phyloP scores from a whole-genome alignment of 176 grass and related monocot species.

The Poa pratensis region DNA sequence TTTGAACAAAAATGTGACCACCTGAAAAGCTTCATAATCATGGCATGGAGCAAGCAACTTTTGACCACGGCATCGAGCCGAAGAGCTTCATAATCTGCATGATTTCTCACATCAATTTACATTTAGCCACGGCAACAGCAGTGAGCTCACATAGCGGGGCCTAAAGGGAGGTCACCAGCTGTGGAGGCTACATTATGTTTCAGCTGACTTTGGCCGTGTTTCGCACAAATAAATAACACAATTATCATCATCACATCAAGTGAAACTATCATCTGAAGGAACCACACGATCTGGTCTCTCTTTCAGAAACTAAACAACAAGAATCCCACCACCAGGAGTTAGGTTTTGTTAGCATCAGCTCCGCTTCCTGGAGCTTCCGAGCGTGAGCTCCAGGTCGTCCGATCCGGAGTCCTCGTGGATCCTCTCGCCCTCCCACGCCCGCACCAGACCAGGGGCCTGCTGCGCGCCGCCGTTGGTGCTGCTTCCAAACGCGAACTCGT shows the following conservation, averaged over 20 bases:
- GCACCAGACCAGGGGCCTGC: slow-evolving; percentile 49
- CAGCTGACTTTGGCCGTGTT: slow-evolving; percentile 31
- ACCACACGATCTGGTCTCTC: slow-evolving; percentile 43
- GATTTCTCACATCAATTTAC: slow-evolving; percentile 56
- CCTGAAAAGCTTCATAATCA: not conserved
- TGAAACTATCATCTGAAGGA: slow-evolving; percentile 47
- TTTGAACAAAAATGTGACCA: not conserved
- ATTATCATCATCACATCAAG: slow-evolving; percentile 29
- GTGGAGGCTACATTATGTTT: not conserved
- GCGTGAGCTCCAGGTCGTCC: slow-evolving; percentile 90
- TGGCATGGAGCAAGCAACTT: not conserved
- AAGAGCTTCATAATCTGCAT: not conserved
- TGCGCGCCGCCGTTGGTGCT: slow-evolving; percentile 45
- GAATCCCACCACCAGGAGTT: slow-evolving; percentile 24
- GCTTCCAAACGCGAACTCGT: slow-evolving; percentile 94
- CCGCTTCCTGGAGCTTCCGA: slow-evolving; percentile 63
- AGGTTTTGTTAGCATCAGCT: slow-evolving; percentile 39
- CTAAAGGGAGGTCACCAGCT: not conserved
- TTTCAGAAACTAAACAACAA: slow-evolving; percentile 40
- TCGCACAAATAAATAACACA: slow-evolving; percentile 56
- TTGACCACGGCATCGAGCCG: not conserved
- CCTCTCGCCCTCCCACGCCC: slow-evolving; percentile 91
- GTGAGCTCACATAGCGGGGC: not conserved
- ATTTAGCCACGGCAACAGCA: slow-evolving; percentile 35
- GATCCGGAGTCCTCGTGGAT: slow-evolving; percentile 86